These are phyloP conservation scores for Orbilia javanica DNA, from an alignment of 2,329 filamentous ascomycete genomes.

Conservation along the genomic window DNA sequence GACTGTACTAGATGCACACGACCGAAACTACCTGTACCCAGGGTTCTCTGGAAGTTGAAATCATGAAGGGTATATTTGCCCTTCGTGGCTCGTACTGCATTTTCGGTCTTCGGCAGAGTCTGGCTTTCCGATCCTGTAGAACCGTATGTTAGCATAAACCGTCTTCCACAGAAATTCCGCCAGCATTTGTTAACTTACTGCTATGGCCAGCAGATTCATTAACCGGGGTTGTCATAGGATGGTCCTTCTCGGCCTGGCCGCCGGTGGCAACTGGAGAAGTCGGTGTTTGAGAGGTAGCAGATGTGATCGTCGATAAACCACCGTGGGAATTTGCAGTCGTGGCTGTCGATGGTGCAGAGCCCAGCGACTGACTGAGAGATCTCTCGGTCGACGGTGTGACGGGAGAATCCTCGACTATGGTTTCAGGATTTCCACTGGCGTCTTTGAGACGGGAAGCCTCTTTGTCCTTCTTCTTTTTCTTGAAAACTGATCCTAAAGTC, in stretches of 20 bases:
- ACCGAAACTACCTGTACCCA: slow-evolving; percentile 97
- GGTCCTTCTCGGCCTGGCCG: slow-evolving; percentile 61
- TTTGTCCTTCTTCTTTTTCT: slow-evolving; percentile 94
- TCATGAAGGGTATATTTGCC: slow-evolving; percentile 95
- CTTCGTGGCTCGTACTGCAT: slow-evolving; percentile 79
- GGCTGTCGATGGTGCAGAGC: slow-evolving; percentile 62
- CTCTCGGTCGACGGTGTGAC: slow-evolving; percentile 59
- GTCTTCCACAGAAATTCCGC: background rate
- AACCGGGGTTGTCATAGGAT: slow-evolving; percentile 62
- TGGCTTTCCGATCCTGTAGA: slow-evolving; percentile 64
- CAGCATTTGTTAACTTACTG: slow-evolving; percentile 62
- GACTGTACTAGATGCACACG: slow-evolving; percentile 96
- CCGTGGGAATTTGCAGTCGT: slow-evolving; percentile 60
- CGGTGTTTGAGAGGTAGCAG: slow-evolving; percentile 62
- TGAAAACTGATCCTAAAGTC: slow-evolving; percentile 80
- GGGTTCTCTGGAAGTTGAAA: slow-evolving; percentile 88
- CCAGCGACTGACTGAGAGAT: slow-evolving; percentile 62
- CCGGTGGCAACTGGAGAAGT: slow-evolving; percentile 49
- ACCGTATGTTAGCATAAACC: background rate
- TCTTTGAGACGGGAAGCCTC: slow-evolving; percentile 71
- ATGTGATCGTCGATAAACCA: slow-evolving; percentile 60
- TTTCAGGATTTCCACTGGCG: slow-evolving; percentile 62
- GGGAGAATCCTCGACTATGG: slow-evolving; percentile 49
- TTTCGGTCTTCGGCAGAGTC: slow-evolving; percentile 62
- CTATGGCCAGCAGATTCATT: slow-evolving; percentile 63